Base-by-base conservation (phyloP, 2,329 filamentous ascomycete species). In the Simplicillium aogashimaense region DNA sequence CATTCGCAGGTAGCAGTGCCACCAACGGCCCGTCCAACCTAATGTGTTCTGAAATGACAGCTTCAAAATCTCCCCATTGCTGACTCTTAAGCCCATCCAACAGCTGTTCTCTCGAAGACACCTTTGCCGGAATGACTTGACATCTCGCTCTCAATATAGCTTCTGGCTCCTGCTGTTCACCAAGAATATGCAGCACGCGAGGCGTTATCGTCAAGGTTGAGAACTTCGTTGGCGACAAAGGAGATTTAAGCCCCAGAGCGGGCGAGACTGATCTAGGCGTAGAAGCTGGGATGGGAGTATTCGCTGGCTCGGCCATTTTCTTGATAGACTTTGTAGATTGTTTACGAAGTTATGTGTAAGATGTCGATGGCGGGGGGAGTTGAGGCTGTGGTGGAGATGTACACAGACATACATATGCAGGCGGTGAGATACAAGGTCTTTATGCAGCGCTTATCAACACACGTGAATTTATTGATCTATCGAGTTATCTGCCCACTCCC, bases 101-200 rank as follows among this genome's bases (percentile, higher is more conserved):
- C 47, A 78, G 74, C 40, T 62, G 69, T 32, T 56, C 51, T 12
- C 75, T 61, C 47, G 70, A 57, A 3, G 74, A 70, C 52, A 78
- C 74, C 13, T 63, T 59, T 1, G 60, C 47, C 8, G 61, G 67
- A 37, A 78, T 52, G 17, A 79, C 58, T 12, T 72, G 63, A 49
- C 68, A 76, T 14, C 52, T 56, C 0, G 55, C 36, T 20, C 58
- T 53, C 49, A 75, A 66, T 45, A 58, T 56, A 28, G 56, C 56
- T 48, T 70, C 72, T 0, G 66, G 69, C 2, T 60, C 55, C 0
- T 59, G 64, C 47, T 74, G 63, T 53, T 89, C 85, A 46, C 86
- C 86, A 5, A n/a, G 11, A 59, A 87, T 79, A 63, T 81, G 82
- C 49, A 94, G 74, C 44, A 92, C 80, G 47, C 80, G 73, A 35